Evolutionary conservation across 192 early-diverging fungal genomes (phyloP), one percentile per base, ranked within the genome.

Genomic region (Spinellus fusiger): DNA sequence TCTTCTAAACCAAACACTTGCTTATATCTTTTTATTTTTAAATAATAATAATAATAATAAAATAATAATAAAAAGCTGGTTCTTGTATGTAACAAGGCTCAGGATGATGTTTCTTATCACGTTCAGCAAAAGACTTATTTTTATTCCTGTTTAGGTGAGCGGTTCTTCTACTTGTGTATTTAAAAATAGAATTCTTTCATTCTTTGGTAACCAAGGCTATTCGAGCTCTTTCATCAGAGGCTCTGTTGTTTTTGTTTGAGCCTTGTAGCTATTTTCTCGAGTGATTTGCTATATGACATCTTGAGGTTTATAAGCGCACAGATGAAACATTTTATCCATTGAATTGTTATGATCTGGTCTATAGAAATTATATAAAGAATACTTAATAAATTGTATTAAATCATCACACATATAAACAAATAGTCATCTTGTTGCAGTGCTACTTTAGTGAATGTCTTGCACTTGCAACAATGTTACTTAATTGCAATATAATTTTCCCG

Each of bases 231-330:
- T 96, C 93, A 64, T 93, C 96, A 0, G 69, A 76, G 34, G 85
- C 92, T 3, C 62, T 79, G 31, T 75, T 92, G 58, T 96, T 78
- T 68, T 63, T 96, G 50, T 99, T 97, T 72, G 84, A 92, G 57
- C 96, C 96, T 5, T 99, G 96, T 68, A 95, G 96, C 0, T 99
- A 95, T 67, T 96, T 93, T 20, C 82, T 92, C 57, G 97, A 99
- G 69, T 94, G 89, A 4, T 66, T 97, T 2, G 61, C 66, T 54
- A 66, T 80, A 66, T 79, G 74, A 3, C 68, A 75, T 10, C 62
- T 93, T 31, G 56, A 72, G 8, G 87, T 85, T 4, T 93, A 86
- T 66, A 77, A 70, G 58, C 72, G 80, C 6, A 76, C 78, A 1
- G 87, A 93, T 62, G 75, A 82, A 32, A 89, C 91, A 29, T 66